Base-by-base conservation (phyloP, 768 basidiomycete species). In the Omphalotus guepiniiformis region DNA sequence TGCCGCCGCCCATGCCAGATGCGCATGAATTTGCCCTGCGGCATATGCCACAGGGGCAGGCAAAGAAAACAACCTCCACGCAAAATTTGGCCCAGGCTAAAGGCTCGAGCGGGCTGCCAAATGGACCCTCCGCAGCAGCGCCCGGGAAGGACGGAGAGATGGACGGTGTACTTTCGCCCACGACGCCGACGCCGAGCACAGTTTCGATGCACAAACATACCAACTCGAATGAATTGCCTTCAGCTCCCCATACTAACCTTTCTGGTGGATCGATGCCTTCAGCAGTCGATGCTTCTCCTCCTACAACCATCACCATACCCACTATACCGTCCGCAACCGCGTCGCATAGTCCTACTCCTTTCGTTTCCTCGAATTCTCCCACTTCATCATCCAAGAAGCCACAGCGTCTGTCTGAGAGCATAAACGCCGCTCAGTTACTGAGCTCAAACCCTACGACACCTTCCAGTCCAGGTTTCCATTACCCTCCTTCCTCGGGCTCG, bases 381-480 rank as follows among this genome's bases (percentile, higher is more conserved):
- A 22, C 25, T 25, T 40, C 39, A n/a, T 15, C 28, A 26, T 27
- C 39, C 23, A 40, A 40, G n/a, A n/a, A n/a, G n/a, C n/a, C n/a
- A n/a, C n/a, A 40, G 28, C 39, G 5, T 27, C 39, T 25, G 21
- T 26, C 3, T 26, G 29, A 7, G n/a, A 18, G 23, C 30, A n/a
- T n/a, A n/a, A n/a, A n/a, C n/a, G n/a, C n/a, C n/a, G n/a, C n/a
- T n/a, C n/a, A n/a, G n/a, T n/a, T n/a, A n/a, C n/a, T n/a, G n/a
- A n/a, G 22, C 1, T 46, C 44, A 2, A 46, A 46, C 9, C 44
- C 44, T 6, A 32, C 44, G 16, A 46, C 44, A 5, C 44, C 44
- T 8, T 46, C 44, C 11, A 46, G 44, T 37, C 44, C 44, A 15
- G 44, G 44, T 16, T 46, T 46, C 12, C n/a, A 46, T 16, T 46